A percentile compares a stretch with the other conserved stretches of the same genome.
These are phyloP conservation scores for Vicia faba DNA, from an alignment of 306 rosid species.

Conservation along the genomic window DNA sequence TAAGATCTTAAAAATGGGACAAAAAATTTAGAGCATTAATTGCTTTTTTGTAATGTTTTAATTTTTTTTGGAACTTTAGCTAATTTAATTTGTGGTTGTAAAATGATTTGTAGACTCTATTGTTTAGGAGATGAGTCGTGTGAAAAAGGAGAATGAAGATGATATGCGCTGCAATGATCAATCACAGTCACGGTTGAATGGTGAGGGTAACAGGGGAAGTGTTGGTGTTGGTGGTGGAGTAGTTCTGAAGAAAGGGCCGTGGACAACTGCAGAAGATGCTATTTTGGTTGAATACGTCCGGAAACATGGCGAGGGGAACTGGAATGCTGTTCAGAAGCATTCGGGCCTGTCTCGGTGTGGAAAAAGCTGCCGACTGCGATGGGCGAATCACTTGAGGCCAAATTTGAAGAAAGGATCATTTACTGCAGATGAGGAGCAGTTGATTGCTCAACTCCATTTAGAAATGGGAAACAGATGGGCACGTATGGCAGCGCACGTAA, in stretches of 20 bases:
- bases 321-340: conserved; percentile 41
- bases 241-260: conserved; percentile 39
- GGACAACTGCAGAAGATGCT: conserved; percentile 43
- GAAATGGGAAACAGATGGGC: conserved; percentile 99
- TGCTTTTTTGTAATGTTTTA: conserved; percentile 15
- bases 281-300: conserved; percentile 35
- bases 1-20: not conserved
- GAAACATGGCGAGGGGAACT: conserved; percentile 45
- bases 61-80: not conserved
- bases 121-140: conserved; percentile 57
- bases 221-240: conserved; percentile 37
- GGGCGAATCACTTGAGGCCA: conserved; percentile 98
- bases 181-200: conserved; percentile 45
- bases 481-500: conserved; percentile 92
- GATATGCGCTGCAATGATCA: conserved; percentile 50
- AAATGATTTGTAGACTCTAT: conserved; percentile 41
- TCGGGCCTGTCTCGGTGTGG: conserved; percentile 86
- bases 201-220: conserved; percentile 54
- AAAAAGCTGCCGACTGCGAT: conserved; percentile 86
- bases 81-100: conserved; percentile 26
- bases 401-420: conserved; percentile 89
- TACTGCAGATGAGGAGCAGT: conserved; percentile 78
- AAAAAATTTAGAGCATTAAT: conserved; percentile 8
- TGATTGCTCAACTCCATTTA: conserved; percentile 79
- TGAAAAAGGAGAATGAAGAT: conserved; percentile 55